Conservation (phyloP, 495 filamentous ascomycete genomes). For the Annulohypoxylon nitens region DNA sequence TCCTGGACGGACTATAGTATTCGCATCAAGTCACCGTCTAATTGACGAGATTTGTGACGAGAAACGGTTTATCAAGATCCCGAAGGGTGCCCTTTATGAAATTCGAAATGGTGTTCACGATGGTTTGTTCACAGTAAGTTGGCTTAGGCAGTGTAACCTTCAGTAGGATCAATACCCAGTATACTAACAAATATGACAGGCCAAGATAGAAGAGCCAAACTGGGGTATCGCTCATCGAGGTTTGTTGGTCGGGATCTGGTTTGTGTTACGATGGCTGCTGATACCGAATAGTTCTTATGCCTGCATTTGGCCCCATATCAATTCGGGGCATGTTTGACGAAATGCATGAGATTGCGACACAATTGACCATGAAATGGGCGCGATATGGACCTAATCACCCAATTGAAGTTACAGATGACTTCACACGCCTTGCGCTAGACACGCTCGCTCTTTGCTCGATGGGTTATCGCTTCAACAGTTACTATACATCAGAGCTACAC, state of each 20-base stretch:
- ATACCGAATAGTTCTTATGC: constrained; percentile 59
- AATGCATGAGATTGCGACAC: constrained; percentile 79
- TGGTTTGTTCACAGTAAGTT: constrained; percentile 73
- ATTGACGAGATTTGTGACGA: constrained; percentile 77
- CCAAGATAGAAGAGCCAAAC: constrained; percentile 69
- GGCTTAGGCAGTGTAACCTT: no score
- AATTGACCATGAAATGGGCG: constrained; percentile 82
- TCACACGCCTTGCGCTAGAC: constrained; percentile 80
- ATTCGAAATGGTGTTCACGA: constrained; percentile 71
- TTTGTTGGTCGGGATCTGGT: constrained; percentile 21
- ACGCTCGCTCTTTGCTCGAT: constrained; percentile 80
- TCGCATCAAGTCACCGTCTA: constrained; percentile 67
- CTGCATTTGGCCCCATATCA: constrained; percentile 78
- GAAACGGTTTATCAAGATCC: constrained; percentile 71
- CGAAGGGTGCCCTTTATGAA: constrained; percentile 58
- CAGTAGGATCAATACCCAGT: background rate
- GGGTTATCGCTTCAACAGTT: constrained; percentile 81
- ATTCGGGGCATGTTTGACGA: constrained; percentile 79
- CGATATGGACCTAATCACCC: constrained; percentile 68
- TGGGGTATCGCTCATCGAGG: constrained; percentile 79
- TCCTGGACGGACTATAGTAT: constrained; percentile 48
- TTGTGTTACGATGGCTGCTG: constrained; percentile 11
- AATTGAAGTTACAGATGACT: constrained; percentile 76
- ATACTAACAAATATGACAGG: constrained; percentile 48
- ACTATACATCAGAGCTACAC: constrained; percentile 74